Percentiles rank a stretch among this genome's conserved stretches.
Conservation (phyloP, 768 basidiomycete species). For the Mycena olivaceomarginata region DNA sequence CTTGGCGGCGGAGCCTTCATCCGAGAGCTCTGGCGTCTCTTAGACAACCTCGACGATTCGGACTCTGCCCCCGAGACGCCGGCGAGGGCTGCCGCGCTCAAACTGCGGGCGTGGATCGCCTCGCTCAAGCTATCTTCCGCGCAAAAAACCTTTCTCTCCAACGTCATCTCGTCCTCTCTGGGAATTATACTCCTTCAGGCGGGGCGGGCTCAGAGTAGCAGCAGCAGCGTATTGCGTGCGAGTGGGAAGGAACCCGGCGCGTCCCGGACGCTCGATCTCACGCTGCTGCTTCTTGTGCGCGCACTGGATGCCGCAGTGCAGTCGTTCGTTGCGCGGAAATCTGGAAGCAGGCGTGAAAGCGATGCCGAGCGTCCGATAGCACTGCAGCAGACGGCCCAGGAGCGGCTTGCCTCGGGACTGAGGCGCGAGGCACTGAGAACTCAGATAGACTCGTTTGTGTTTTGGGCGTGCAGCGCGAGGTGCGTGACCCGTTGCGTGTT, state of each 20-base stretch:
- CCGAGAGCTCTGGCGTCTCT: constrained; percentile 64
- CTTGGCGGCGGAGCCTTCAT: constrained; percentile 80
- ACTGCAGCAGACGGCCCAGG: neutral
- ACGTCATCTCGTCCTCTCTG: constrained; percentile 73
- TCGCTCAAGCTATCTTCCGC: constrained; percentile 56
- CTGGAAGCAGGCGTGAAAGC: constrained; percentile 42
- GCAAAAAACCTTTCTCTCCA: constrained; percentile 76
- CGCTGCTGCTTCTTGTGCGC: constrained; percentile 79
- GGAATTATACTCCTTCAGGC: constrained; percentile 76
- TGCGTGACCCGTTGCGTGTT: constrained; percentile 52
- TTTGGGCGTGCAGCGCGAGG: constrained; percentile 89
- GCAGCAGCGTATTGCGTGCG: constrained; percentile 6
- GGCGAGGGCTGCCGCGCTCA: neutral
- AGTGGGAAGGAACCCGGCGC: constrained; percentile 42
- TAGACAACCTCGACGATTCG: constrained; percentile 34
- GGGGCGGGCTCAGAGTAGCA: constrained; percentile 54
- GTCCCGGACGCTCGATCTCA: constrained; percentile 82
- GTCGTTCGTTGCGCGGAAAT: constrained; percentile 62
- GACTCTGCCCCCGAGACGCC: neutral
- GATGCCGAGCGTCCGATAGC: constrained; percentile 27
- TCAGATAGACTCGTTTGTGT: constrained; percentile 79
- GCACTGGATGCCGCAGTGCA: constrained; percentile 81
- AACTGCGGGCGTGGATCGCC: constrained; percentile 40
- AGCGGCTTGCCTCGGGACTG: constrained; percentile 28
- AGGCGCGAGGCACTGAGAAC: constrained; percentile 60